These are phyloP conservation scores for Paratinospora sagittata DNA, from an alignment of 164 flowering plant genomes.

Conservation along the genomic window DNA sequence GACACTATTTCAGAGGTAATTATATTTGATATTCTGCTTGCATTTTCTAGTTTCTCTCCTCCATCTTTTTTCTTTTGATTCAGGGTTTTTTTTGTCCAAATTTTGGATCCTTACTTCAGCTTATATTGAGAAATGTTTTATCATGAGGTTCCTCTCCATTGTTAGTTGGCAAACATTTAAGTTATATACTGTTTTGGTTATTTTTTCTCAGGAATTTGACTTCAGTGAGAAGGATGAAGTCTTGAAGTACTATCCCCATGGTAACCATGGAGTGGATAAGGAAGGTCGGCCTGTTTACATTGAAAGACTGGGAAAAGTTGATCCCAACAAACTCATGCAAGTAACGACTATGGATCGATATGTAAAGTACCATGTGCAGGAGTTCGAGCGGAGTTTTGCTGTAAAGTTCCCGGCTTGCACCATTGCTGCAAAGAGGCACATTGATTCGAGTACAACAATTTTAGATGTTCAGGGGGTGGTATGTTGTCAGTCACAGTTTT, in stretches of 20 bases:
- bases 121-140: too few species aligned
- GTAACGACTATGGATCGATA: slow-evolving; percentile 73
- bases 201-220: slow-evolving; percentile 54
- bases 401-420: slow-evolving; percentile 82
- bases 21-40: neutral
- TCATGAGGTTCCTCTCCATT: too few species aligned
- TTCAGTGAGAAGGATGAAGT: slow-evolving; percentile 66
- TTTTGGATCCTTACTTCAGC: neutral
- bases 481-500: slow-evolving; percentile 10
- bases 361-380: slow-evolving; percentile 75
- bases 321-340: slow-evolving; percentile 59
- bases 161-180: too few species aligned
- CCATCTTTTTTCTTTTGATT: neutral
- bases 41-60: neutral
- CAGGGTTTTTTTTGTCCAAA: neutral
- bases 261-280: slow-evolving; percentile 80
- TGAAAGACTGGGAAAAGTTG: slow-evolving; percentile 62
- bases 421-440: slow-evolving; percentile 64
- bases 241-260: slow-evolving; percentile 64
- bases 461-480: slow-evolving; percentile 89
- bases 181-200: neutral
- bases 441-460: slow-evolving; percentile 68
- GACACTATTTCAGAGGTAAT: slow-evolving; percentile 66
- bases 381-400: slow-evolving; percentile 56
- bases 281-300: slow-evolving; percentile 79